Conservation (phyloP, 345 rosid genomes). For the Rhizophora apiculata region DNA sequence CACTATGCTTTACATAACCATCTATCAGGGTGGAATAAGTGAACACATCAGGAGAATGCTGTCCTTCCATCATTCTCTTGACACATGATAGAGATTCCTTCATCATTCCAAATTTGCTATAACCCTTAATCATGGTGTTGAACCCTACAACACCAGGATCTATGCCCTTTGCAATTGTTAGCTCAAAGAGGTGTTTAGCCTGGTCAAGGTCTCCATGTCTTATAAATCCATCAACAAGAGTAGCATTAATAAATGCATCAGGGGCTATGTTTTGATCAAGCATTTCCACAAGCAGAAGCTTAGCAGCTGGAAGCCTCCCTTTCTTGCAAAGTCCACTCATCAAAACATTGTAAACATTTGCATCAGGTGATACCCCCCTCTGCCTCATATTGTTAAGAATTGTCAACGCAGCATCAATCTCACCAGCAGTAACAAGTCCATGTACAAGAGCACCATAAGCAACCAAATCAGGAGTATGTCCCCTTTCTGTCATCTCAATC, state of each 20-base stretch:
- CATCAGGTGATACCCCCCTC: slow-evolving; percentile 70
- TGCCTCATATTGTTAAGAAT: slow-evolving; percentile 52
- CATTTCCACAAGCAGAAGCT: slow-evolving; percentile 69
- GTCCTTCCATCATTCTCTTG: slow-evolving; percentile 47
- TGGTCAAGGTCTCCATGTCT: slow-evolving; percentile 57
- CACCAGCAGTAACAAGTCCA: slow-evolving; percentile 64
- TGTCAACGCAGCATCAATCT: slow-evolving; percentile 62
- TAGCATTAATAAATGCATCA: slow-evolving; percentile 65
- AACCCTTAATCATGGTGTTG: slow-evolving; percentile 87
- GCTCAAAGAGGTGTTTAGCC: slow-evolving; percentile 54
- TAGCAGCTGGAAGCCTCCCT: slow-evolving; percentile 59
- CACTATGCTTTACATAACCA: slow-evolving; percentile 73
- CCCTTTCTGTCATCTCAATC: slow-evolving; percentile 66
- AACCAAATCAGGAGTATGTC: slow-evolving; percentile 64
- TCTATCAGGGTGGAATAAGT: slow-evolving; percentile 79
- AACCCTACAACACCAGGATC: slow-evolving; percentile 61
- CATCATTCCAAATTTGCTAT: slow-evolving; percentile 73
- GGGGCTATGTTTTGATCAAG: slow-evolving; percentile 57
- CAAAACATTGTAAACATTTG: slow-evolving; percentile 73
- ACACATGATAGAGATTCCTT: slow-evolving; percentile 52
- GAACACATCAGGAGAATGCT: slow-evolving; percentile 58
- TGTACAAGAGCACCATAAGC: slow-evolving; percentile 71
- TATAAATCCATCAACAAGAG: slow-evolving; percentile 71
- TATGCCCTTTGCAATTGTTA: slow-evolving; percentile 50
- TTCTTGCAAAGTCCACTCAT: slow-evolving; percentile 80